Evolutionary conservation across 2,329 filamentous ascomycete genomes (phyloP).

Genomic region (Epichloe brachyelytri): DNA sequence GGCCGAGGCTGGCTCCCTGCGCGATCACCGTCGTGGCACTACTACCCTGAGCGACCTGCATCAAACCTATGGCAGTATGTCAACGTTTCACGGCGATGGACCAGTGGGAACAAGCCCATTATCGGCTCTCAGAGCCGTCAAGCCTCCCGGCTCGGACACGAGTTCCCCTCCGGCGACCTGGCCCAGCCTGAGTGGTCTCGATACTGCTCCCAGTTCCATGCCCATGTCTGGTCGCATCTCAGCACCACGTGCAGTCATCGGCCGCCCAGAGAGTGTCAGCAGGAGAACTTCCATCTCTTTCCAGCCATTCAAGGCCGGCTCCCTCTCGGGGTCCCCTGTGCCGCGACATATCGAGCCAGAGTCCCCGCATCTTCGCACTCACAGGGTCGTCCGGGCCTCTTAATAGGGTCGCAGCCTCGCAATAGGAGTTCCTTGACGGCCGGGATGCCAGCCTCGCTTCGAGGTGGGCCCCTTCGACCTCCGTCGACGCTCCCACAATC

Average conservation of each 20-base stretch:
- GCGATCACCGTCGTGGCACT: conserved; percentile 40
- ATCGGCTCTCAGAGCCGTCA: conserved; percentile 63
- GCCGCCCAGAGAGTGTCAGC: conserved; percentile 40
- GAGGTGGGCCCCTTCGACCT: conserved; percentile 51
- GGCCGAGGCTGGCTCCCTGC: conserved; percentile 61
- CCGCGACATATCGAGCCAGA: conserved; percentile 36
- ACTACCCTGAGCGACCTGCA: conserved; percentile 45
- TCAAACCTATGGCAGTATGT: conserved; percentile 79
- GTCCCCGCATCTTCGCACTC: conserved; percentile 44
- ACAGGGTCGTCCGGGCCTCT: conserved; percentile 32
- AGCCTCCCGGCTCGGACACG: conserved; percentile 45
- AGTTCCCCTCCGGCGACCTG: conserved; percentile 44
- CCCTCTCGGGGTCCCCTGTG: conserved; percentile 78
- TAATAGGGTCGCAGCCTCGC: conserved; percentile 34
- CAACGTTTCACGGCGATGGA: conserved; percentile 76
- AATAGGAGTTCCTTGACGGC: conserved; percentile 63
- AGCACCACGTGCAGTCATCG: conserved; percentile 18
- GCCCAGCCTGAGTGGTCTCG: conserved; percentile 31
- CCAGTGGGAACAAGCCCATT: conserved; percentile 73
- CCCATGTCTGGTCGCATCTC: conserved; percentile 30
- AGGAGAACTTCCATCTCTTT: conserved; percentile 79
- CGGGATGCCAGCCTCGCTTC: conserved; percentile 60
- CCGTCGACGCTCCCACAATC: conserved; percentile 51
- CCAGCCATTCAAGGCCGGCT: conserved; percentile 91
- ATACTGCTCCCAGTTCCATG: conserved; percentile 35